Percentiles rank a stretch among this genome's conserved stretches.
phyloP scores from a whole-genome alignment of 306 rosid species.

The Herpetospermum pedunculosum region DNA sequence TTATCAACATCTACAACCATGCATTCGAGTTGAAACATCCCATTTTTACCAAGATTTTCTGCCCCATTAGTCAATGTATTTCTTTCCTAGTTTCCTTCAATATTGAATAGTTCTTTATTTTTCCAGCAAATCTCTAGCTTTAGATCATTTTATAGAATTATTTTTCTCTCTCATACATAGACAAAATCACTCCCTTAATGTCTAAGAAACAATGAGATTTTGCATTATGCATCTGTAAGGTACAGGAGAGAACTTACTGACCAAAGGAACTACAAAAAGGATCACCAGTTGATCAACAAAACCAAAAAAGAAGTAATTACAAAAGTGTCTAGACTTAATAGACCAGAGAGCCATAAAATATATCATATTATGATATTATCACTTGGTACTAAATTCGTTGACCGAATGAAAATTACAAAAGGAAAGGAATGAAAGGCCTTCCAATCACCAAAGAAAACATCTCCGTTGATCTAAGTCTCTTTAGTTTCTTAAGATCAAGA shows the following conservation, averaged over 20 bases:
- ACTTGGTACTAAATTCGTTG: no score
- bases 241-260: no score
- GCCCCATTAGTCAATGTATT: background rate
- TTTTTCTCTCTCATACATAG: background rate
- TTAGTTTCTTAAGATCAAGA: background rate
- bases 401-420: no score
- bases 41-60: background rate
- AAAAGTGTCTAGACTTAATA: no score
- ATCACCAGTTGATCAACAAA: no score
- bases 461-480: background rate
- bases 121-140: background rate
- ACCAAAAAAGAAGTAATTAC: no score
- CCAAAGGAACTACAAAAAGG: no score
- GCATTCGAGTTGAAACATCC: background rate
- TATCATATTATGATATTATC: no score
- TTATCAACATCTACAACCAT: slow-evolving; percentile 1
- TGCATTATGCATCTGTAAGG: no score
- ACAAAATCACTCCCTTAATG: background rate
- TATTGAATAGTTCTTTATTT: background rate
- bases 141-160: background rate
- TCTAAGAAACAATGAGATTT: no score
- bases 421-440: background rate
- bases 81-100: background rate
- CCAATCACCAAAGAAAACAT: background rate
- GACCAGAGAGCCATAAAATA: no score